Evolutionary conservation across 2,329 filamentous ascomycete species (phyloP), one percentile per base, ranked within the genome.

Genomic region (Pseudodiploospora longispora): DNA sequence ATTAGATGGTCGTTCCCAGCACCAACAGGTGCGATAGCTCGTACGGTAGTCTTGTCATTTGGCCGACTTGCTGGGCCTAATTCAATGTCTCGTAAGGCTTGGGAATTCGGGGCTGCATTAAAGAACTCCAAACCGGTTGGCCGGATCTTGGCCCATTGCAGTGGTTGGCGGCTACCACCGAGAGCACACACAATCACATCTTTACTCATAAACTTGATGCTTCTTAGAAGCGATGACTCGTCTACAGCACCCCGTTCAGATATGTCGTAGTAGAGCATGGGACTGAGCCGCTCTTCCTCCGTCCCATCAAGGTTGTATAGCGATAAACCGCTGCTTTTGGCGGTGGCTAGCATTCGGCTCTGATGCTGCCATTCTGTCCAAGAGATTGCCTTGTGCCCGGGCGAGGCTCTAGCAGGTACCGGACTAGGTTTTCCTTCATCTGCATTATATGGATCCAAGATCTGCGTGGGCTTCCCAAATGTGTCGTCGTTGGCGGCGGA

Each of bases 21-120:
- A 10, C 63, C 55, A 0, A 77, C 59, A 1, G 71, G 67, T 31
- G 74, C 66, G 3, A 78, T 64, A 0, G 72, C 70, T 31, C 70
- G 59, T 8, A 72, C 64, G 1, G 66, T 71, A 5, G 57, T 63
- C 44, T 58, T 64, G n/a, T 62, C 60, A 8, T 59, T 41, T 50
- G 47, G 19, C n/a, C n/a, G 29, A 6, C 29, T 34, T 8, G 33
- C 27, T 28, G 44, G 38, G 9, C 33, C 37, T 10, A 35, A 19
- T 10, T 27, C n/a, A 5, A 5, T 9, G 27, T 40, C 40, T 27
- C 28, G 12, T 12, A 6, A 29, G 2, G 37, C 19, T 27, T n/a
- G 41, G 4, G 51, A 46, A 12, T 63, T 62, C 32, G 61, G 67
- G 3, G 63, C 58, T 1, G 63, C 58, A 0, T 61, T 51, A 34